Evolutionary conservation across 306 rosid genomes (phyloP).

Genomic region (Vigna trinervia): DNA sequence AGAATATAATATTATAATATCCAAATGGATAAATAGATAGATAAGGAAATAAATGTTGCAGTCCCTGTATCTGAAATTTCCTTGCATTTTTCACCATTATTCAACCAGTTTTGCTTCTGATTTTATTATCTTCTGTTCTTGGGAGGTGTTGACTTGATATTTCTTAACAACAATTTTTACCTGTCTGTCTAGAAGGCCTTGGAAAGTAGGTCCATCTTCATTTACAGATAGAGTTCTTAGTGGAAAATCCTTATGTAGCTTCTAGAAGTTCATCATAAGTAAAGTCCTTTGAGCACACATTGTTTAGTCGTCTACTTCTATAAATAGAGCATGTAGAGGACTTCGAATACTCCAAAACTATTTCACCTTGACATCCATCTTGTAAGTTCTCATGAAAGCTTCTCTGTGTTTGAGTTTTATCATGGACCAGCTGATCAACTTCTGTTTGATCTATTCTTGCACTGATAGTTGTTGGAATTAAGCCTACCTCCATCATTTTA

Average conservation of each 20-base stretch:
- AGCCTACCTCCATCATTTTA: constrained; percentile 22
- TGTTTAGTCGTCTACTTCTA: constrained; percentile 59
- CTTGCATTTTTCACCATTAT: background rate
- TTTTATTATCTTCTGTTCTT: constrained; percentile 62
- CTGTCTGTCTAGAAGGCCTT: constrained; percentile 54
- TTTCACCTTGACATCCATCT: constrained; percentile 27
- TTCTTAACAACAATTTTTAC: constrained; percentile 73
- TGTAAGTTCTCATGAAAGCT: constrained; percentile 39
- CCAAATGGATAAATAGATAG: background rate
- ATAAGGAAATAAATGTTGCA: constrained; percentile 14
- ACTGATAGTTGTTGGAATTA: background rate
- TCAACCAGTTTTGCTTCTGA: constrained; percentile 55
- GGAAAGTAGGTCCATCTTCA: constrained; percentile 64
- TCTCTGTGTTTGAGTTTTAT: constrained; percentile 34
- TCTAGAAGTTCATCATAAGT: constrained; percentile 59
- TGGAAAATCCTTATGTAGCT: constrained; percentile 71
- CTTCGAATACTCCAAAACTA: constrained; percentile 40
- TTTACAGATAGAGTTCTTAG: constrained; percentile 60
- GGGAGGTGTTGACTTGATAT: constrained; percentile 56
- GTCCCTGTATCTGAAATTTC: background rate
- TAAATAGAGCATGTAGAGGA: constrained; percentile 60
- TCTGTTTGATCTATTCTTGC: background rate
- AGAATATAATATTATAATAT: background rate
- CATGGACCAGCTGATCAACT: background rate
- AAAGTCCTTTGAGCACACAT: constrained; percentile 57